phyloP scores from a whole-genome alignment of 176 grass and related monocot genomes.

The Lolium multiflorum region DNA sequence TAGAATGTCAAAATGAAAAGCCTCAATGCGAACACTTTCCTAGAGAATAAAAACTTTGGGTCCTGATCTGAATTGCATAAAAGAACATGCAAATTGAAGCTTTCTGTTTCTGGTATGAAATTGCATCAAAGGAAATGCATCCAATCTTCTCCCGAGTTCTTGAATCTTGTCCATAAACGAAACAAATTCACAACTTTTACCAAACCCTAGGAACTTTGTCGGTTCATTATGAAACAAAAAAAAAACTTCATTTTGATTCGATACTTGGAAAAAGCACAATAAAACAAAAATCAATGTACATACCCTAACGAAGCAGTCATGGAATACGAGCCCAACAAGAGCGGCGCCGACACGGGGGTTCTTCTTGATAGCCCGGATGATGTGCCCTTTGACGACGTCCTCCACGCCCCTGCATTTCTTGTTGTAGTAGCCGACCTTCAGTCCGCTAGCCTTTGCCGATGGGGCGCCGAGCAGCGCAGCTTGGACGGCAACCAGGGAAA shows the following conservation, averaged over 20 bases:
- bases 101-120: too few relatives aligned
- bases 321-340: constrained; percentile 64
- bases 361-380: constrained; percentile 43
- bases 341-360: constrained; percentile 51
- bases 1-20: too few relatives aligned
- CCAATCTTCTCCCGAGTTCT: neutral
- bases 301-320: constrained; percentile 77
- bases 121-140: neutral
- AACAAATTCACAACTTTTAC: neutral
- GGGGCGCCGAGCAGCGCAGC: constrained; percentile 32
- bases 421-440: constrained; percentile 53
- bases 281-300: neutral
- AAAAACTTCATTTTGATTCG: neutral
- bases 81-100: too few relatives aligned
- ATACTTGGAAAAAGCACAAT: neutral
- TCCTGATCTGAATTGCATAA: too few relatives aligned
- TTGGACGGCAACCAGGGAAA: constrained; percentile 38
- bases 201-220: neutral
- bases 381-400: constrained; percentile 48
- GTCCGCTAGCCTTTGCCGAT: constrained; percentile 3
- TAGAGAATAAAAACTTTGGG: neutral
- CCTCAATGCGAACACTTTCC: too few relatives aligned
- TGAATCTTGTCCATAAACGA: too few relatives aligned
- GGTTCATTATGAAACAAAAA: neutral
- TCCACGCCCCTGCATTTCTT: constrained; percentile 49